These are phyloP conservation scores for Lactifluus subvellereus DNA, from an alignment of 768 basidiomycete species.

Conservation along the genomic window DNA sequence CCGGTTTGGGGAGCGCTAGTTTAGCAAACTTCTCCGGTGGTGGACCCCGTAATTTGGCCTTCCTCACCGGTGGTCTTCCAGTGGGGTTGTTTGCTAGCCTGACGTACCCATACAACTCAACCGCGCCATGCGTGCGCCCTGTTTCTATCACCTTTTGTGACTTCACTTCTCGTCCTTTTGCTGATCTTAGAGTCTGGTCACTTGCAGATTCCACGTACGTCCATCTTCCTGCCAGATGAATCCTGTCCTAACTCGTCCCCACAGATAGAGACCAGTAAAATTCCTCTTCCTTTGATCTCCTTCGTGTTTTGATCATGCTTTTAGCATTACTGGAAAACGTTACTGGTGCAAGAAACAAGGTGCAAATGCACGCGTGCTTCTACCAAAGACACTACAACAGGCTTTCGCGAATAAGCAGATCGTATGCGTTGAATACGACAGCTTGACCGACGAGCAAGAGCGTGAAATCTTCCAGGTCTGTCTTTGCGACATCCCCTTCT, in stretches of 20 bases:
- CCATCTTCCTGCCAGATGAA: not conserved
- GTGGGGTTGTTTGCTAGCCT: slow-evolving; percentile 13
- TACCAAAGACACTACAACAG: slow-evolving; percentile 40
- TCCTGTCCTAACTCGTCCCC: not conserved
- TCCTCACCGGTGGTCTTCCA: not conserved
- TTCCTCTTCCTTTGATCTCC: not conserved
- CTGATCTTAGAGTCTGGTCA: not conserved
- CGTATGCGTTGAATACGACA: slow-evolving; percentile 64
- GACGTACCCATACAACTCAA: not conserved
- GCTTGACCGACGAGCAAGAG: slow-evolving; percentile 47
- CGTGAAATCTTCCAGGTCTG: slow-evolving; percentile 69
- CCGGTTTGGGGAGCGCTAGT: not conserved
- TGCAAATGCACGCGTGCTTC: slow-evolving; percentile 39
- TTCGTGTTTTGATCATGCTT: slow-evolving; percentile 34
- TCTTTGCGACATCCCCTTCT: not conserved
- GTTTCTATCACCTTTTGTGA: not conserved
- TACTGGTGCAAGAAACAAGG: slow-evolving; percentile 25
- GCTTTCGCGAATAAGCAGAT: slow-evolving; percentile 70
- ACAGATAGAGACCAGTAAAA: slow-evolving; percentile 46
- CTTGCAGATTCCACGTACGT: slow-evolving; percentile 52
- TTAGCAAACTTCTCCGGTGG: slow-evolving; percentile 10
- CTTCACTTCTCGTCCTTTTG: not conserved
- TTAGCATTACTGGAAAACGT: slow-evolving; percentile 29
- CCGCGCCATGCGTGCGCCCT: not conserved
- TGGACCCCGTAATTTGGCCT: not conserved